Percentiles rank a stretch among this genome's conserved stretches.
Evolutionary conservation across 164 flowering plant genomes (phyloP).

Genomic region (Stephania japonica): DNA sequence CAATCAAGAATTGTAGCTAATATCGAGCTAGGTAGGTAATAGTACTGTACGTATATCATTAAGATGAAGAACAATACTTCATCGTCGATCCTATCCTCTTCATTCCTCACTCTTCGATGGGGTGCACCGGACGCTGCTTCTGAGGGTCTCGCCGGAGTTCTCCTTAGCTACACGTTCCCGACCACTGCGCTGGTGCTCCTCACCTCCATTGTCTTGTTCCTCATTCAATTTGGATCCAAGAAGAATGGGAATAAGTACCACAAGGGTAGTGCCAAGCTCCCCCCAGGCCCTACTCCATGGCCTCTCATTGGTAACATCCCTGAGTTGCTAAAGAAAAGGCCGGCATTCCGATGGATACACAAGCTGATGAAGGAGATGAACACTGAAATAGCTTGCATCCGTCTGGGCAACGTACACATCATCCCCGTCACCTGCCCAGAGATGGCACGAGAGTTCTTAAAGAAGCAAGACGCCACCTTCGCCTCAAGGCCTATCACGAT

Average conservation of each 20-base stretch:
- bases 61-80: conserved; percentile 12
- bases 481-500: conserved; percentile 26
- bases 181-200: conserved; percentile 17
- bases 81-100: not conserved
- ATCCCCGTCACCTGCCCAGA: conserved; percentile 30
- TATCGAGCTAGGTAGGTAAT: too few species aligned
- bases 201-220: conserved; percentile 12
- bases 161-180: conserved; percentile 11
- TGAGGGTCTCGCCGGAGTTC: not conserved
- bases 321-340: conserved; percentile 15
- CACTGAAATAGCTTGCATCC: conserved; percentile 20
- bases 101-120: conserved; percentile 5
- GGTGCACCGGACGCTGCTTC: not conserved
- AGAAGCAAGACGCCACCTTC: conserved; percentile 27
- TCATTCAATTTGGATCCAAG: conserved; percentile 12
- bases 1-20: not conserved
- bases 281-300: conserved; percentile 33
- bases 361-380: conserved; percentile 24
- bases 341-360: conserved; percentile 26
- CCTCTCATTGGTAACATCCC: conserved; percentile 26
- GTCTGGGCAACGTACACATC: conserved; percentile 21
- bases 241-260: conserved; percentile 19
- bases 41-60: too few species aligned
- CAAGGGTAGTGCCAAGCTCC: conserved; percentile 19
- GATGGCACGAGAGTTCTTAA: conserved; percentile 27